These are phyloP conservation scores for Dillenia turbinata DNA, from an alignment of 164 flowering plant species.

Conservation along the genomic window DNA sequence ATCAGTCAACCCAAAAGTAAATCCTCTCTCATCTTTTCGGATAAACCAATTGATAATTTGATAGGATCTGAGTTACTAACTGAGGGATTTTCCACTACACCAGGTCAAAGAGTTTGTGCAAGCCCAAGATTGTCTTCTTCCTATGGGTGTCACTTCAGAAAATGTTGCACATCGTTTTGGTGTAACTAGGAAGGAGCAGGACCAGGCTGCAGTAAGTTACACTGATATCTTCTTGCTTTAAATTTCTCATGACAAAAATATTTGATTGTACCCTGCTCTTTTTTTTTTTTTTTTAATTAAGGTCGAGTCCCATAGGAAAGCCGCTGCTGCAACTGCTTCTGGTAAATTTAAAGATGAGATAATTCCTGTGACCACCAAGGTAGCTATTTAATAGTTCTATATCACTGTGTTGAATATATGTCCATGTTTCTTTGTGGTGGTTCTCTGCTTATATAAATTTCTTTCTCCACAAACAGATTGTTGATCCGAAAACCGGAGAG, in stretches of 20 bases:
- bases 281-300: conserved; percentile 10
- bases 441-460: conserved; percentile 3
- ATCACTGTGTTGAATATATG: not conserved
- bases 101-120: conserved; percentile 58
- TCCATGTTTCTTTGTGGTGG: not conserved
- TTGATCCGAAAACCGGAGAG: conserved; percentile 89
- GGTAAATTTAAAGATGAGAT: conserved; percentile 97
- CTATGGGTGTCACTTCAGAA: conserved; percentile 98
- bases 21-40: conserved; percentile 2
- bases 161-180: conserved; percentile 96
- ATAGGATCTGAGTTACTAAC: not conserved
- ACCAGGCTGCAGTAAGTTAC: conserved; percentile 92
- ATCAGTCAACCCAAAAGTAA: conserved; percentile 76
- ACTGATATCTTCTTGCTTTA: not conserved
- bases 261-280: too few species aligned
- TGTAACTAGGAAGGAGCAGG: conserved; percentile 88
- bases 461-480: conserved; percentile 42
- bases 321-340: conserved; percentile 93
- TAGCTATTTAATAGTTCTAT: conserved; percentile 7
- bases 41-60: not conserved
- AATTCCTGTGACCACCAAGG: conserved; percentile 87
- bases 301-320: conserved; percentile 89
- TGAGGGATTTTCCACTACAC: not conserved
- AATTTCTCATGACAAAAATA: too few species aligned
- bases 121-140: conserved; percentile 93